Conservation (phyloP, 2,329 filamentous ascomycete species). For the Thelonectria blattea region DNA sequence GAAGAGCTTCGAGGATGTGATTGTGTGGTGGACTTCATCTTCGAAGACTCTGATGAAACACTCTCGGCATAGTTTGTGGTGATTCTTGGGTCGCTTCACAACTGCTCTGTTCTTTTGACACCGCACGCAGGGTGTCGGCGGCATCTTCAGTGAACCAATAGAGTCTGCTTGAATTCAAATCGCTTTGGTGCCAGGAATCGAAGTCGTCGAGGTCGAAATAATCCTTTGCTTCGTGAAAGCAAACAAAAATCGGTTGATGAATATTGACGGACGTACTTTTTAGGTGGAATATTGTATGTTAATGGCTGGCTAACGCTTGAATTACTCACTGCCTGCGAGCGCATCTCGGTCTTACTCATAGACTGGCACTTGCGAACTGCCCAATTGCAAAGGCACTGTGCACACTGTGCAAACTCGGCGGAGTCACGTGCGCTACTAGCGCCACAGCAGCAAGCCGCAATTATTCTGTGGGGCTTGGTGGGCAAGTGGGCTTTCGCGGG, state of each 20-base stretch:
- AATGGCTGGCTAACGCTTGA: not conserved
- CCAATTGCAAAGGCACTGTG: constrained; percentile 4
- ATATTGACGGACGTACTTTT: not conserved
- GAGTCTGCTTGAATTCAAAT: not conserved
- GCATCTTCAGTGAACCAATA: constrained; percentile 60
- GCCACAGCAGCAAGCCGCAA: constrained; percentile 11
- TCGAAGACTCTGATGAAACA: constrained; percentile 93
- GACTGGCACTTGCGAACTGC: constrained; percentile 1
- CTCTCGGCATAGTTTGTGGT: constrained; percentile 86
- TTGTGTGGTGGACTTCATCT: constrained; percentile 91
- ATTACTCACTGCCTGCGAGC: constrained; percentile 1
- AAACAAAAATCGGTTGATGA: not conserved
- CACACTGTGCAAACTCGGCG: constrained; percentile 10
- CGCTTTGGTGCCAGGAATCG: not conserved
- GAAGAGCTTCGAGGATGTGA: constrained; percentile 82
- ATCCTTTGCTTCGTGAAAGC: not conserved
- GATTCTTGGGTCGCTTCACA: constrained; percentile 93
- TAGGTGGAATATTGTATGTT: not conserved
- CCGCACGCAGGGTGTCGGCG: constrained; percentile 75
- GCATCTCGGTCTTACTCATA: constrained; percentile 14
- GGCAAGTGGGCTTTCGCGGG: constrained; percentile 25
- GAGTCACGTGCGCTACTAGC: constrained; percentile 27
- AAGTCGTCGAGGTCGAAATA: not conserved
- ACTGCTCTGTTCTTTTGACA: constrained; percentile 81
- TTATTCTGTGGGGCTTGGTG: constrained; percentile 19